A percentile compares a stretch with the other conserved stretches of the same genome.
Evolutionary conservation across 768 basidiomycete genomes (phyloP).

Genomic region (Boletales sp.): DNA sequence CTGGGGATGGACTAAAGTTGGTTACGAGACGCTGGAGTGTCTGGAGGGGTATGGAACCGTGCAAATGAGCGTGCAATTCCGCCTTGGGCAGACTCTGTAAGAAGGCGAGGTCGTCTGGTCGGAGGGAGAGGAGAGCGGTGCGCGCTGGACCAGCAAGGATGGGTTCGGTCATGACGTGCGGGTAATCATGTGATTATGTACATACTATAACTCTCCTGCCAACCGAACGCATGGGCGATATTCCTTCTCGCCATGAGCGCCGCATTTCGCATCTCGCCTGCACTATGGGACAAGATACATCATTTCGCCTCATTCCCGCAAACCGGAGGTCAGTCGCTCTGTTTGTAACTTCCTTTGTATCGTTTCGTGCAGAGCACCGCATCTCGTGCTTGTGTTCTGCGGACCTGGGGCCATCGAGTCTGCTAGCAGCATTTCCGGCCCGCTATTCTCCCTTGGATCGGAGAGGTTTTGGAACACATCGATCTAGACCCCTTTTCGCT

Average conservation of each 20-base stretch:
- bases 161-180: neutral
- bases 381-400: too few relatives aligned
- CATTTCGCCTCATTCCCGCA: slow-evolving; percentile 91
- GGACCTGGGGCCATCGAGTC: too few relatives aligned
- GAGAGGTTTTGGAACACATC: too few relatives aligned
- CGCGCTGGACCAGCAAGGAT: slow-evolving; percentile 34
- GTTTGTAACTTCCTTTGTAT: too few relatives aligned
- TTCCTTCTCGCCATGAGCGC: slow-evolving; percentile 31
- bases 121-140: slow-evolving; percentile 52
- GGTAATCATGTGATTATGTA: slow-evolving; percentile 11
- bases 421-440: too few relatives aligned
- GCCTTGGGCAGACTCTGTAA: slow-evolving; percentile 69
- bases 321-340: slow-evolving; percentile 66
- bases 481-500: neutral
- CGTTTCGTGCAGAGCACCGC: too few relatives aligned
- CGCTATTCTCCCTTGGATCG: too few relatives aligned
- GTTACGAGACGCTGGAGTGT: slow-evolving; percentile 60
- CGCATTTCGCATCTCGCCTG: slow-evolving; percentile 67
- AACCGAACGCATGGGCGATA: neutral
- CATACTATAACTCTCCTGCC: neutral
- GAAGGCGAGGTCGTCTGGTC: slow-evolving; percentile 50
- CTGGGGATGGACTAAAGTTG: slow-evolving; percentile 29
- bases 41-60: slow-evolving; percentile 74
- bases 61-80: slow-evolving; percentile 83
- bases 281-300: slow-evolving; percentile 87